Evolutionary conservation across 805 yeast genomes (phyloP).

Genomic region (Suhomyces kilbournensis): DNA sequence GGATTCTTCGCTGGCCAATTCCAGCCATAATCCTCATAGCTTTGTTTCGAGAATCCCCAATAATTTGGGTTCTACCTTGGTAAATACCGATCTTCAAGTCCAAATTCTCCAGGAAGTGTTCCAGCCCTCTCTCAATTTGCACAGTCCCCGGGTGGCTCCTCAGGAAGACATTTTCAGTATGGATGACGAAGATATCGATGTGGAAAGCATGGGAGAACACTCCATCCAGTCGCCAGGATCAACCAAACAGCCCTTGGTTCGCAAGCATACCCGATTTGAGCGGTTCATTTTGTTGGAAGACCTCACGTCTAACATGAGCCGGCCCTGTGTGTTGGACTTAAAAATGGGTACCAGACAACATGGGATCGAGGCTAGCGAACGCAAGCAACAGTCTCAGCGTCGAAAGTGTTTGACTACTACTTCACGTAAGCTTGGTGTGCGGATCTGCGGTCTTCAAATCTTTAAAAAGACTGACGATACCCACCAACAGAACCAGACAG

Average conservation of each 20-base stretch:
- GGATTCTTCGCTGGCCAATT: background rate
- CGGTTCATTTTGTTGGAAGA: slow-evolving; percentile 88
- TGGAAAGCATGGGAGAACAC: background rate
- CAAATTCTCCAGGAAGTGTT: slow-evolving; percentile 40
- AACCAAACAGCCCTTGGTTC: slow-evolving; percentile 11
- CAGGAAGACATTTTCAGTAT: slow-evolving; percentile 42
- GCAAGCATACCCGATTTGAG: slow-evolving; percentile 59
- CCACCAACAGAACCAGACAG: background rate
- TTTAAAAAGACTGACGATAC: slow-evolving; percentile 7
- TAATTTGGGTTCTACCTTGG: slow-evolving; percentile 32
- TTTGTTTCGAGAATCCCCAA: slow-evolving; percentile 5
- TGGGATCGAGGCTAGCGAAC: slow-evolving; percentile 81
- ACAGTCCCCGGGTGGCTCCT: slow-evolving; percentile 29
- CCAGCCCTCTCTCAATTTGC: slow-evolving; percentile 18
- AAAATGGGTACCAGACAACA: slow-evolving; percentile 99
- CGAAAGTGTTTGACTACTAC: slow-evolving; percentile 81
- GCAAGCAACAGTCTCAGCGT: slow-evolving; percentile 76
- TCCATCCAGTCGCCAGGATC: background rate
- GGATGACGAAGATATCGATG: slow-evolving; percentile 37
- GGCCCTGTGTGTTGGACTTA: slow-evolving; percentile 89
- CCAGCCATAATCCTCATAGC: background rate
- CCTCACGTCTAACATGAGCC: slow-evolving; percentile 73
- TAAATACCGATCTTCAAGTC: slow-evolving; percentile 38
- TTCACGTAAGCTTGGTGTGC: slow-evolving; percentile 75
- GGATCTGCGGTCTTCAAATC: slow-evolving; percentile 89